Conservation (phyloP, 306 rosid species). For the Alnus glutinosa region DNA sequence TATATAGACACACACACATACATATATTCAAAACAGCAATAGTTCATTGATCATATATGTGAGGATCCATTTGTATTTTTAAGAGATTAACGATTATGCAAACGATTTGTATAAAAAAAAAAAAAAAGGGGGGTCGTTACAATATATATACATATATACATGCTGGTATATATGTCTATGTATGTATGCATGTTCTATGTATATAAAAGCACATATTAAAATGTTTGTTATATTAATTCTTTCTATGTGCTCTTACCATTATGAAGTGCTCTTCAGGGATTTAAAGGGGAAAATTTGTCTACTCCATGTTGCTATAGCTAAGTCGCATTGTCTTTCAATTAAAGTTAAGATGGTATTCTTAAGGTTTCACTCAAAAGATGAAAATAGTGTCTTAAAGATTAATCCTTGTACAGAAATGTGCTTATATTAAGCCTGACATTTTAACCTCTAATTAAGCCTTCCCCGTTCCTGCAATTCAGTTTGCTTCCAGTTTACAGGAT, state of each 20-base stretch:
- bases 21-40: neutral
- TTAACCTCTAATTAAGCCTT: neutral
- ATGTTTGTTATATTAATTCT: neutral
- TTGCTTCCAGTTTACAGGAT: constrained; percentile 15
- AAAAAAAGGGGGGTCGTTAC: no score
- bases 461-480: constrained; percentile 4
- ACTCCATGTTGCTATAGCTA: constrained; percentile 5
- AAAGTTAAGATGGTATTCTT: constrained; percentile 16
- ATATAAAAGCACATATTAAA: neutral
- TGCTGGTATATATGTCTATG: neutral
- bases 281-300: neutral
- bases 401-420: constrained; percentile 8
- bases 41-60: neutral
- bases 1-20: no score
- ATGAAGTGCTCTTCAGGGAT: constrained; percentile 10
- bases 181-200: neutral
- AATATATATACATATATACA: neutral
- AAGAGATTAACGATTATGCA: no score
- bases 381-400: constrained; percentile 10
- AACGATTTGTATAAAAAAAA: no score
- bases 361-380: neutral
- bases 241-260: constrained; percentile 7
- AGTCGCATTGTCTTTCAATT: constrained; percentile 12
- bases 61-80: no score
- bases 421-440: neutral